phyloP scores from a whole-genome alignment of 2,329 filamentous ascomycete genomes.

The Talaromyces verruculosus region DNA sequence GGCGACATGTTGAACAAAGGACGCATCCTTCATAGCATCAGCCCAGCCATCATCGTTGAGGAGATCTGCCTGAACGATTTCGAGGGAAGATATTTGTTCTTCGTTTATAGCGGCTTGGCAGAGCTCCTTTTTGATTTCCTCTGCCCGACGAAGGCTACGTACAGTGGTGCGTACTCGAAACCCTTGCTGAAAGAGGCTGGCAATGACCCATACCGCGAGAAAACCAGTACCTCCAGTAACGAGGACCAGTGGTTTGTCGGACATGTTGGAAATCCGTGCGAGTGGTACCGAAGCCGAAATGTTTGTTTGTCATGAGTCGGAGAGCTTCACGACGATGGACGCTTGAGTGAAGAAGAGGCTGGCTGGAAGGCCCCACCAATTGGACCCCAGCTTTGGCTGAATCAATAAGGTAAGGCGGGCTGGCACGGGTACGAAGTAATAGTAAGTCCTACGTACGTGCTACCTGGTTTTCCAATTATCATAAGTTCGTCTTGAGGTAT shows the following conservation, averaged over 20 bases:
- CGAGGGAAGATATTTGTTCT: conserved; percentile 11
- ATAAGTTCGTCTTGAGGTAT: too few relatives aligned
- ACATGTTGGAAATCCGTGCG: neutral
- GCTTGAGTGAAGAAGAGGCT: neutral
- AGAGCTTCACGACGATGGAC: too few relatives aligned
- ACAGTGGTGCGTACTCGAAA: conserved; percentile 17
- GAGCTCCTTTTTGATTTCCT: conserved; percentile 2
- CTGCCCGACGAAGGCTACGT: neutral
- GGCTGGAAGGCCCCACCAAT: too few relatives aligned
- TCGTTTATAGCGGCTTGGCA: conserved; percentile 8
- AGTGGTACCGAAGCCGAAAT: neutral
- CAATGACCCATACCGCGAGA: conserved; percentile 12
- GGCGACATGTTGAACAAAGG: conserved; percentile 19
- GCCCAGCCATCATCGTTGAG: conserved; percentile 16
- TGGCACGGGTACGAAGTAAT: too few relatives aligned
- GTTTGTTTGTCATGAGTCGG: neutral
- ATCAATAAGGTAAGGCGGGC: too few relatives aligned
- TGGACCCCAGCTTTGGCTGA: too few relatives aligned
- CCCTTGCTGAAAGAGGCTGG: neutral
- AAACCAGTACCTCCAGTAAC: conserved; percentile 19
- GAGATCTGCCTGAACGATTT: conserved; percentile 11
- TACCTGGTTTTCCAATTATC: too few relatives aligned
- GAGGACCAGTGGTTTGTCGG: conserved; percentile 14
- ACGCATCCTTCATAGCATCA: conserved; percentile 18
- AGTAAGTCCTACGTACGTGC: too few relatives aligned